Conservation (phyloP, 2,329 filamentous ascomycete species). For the Fusarium begoniae region DNA sequence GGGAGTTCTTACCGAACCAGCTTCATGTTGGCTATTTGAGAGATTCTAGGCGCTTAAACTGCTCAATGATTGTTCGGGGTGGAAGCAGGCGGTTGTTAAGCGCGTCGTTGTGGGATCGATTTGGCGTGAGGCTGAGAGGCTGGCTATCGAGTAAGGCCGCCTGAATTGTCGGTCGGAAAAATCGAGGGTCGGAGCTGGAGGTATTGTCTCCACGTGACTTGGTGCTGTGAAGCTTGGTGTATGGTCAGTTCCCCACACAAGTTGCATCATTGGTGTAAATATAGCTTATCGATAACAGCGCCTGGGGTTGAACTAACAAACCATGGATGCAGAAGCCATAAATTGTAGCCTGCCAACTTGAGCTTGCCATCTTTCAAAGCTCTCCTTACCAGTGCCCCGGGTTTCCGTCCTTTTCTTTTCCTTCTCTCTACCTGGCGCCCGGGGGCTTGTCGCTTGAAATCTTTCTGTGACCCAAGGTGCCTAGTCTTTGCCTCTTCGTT, state of each 20-base stretch:
- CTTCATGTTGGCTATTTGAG: slow-evolving; percentile 76
- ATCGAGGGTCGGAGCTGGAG: slow-evolving; percentile 39
- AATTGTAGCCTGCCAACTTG: slow-evolving; percentile 39
- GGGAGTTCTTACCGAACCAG: slow-evolving; percentile 81
- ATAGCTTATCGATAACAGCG: slow-evolving; percentile 34
- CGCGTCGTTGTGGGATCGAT: slow-evolving; percentile 36
- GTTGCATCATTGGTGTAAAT: slow-evolving; percentile 17
- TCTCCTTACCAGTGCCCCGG: slow-evolving; percentile 18
- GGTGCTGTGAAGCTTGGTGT: neutral
- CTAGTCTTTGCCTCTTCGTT: neutral
- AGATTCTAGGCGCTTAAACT: slow-evolving; percentile 8
- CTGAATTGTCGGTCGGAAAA: slow-evolving; percentile 48
- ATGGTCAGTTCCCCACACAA: slow-evolving; percentile 1
- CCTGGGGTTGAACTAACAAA: slow-evolving; percentile 15
- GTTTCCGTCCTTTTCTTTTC: slow-evolving; percentile 17
- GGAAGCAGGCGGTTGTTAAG: slow-evolving; percentile 16
- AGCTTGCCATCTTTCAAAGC: slow-evolving; percentile 38
- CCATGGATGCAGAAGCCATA: slow-evolving; percentile 31
- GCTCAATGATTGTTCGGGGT: neutral
- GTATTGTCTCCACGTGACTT: slow-evolving; percentile 32
- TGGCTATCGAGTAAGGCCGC: slow-evolving; percentile 28
- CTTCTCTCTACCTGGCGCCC: slow-evolving; percentile 12
- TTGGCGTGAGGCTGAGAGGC: slow-evolving; percentile 45
- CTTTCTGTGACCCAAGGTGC: neutral
- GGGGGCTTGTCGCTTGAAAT: slow-evolving; percentile 13